Conservation (phyloP, 495 filamentous ascomycete species). For the Lineolata rhizophorae region DNA sequence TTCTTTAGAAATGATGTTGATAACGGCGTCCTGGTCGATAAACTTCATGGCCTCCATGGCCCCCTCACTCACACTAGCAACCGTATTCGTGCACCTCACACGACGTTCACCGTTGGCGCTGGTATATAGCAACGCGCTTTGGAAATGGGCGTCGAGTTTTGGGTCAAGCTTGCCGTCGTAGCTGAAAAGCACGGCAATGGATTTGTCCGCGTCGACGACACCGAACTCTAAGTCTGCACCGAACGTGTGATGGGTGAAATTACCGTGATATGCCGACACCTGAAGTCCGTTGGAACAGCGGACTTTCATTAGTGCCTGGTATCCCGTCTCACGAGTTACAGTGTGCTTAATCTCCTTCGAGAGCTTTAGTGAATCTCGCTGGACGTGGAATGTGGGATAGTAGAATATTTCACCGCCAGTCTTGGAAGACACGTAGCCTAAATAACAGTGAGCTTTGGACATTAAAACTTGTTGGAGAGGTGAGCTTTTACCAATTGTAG, state of each 20-base stretch:
- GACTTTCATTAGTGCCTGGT: conserved; percentile 95
- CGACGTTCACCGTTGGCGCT: conserved; percentile 74
- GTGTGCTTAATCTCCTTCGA: conserved; percentile 69
- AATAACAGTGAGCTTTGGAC: conserved; percentile 5
- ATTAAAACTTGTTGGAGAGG: not conserved
- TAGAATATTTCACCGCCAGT: conserved; percentile 88
- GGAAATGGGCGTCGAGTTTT: conserved; percentile 94
- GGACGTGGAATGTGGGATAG: conserved; percentile 85
- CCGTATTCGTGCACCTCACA: conserved; percentile 80
- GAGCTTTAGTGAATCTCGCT: conserved; percentile 67
- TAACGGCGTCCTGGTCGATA: conserved; percentile 85
- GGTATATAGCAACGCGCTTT: conserved; percentile 84
- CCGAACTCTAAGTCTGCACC: conserved; percentile 93
- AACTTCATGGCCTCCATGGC: conserved; percentile 70
- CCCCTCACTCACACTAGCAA: conserved; percentile 74
- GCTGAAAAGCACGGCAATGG: conserved; percentile 74
- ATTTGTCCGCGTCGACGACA: conserved; percentile 80
- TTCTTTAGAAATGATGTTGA: conserved; percentile 79
- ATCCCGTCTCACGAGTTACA: conserved; percentile 81
- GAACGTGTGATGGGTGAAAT: conserved; percentile 87
- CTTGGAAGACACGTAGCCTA: conserved; percentile 47
- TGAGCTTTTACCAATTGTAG: conserved; percentile 57
- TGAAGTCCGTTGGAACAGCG: conserved; percentile 93
- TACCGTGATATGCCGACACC: conserved; percentile 81
- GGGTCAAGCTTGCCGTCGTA: conserved; percentile 95